Base-by-base conservation (phyloP, 176 grass and related monocot species). In the Phoenix roebelenii region DNA sequence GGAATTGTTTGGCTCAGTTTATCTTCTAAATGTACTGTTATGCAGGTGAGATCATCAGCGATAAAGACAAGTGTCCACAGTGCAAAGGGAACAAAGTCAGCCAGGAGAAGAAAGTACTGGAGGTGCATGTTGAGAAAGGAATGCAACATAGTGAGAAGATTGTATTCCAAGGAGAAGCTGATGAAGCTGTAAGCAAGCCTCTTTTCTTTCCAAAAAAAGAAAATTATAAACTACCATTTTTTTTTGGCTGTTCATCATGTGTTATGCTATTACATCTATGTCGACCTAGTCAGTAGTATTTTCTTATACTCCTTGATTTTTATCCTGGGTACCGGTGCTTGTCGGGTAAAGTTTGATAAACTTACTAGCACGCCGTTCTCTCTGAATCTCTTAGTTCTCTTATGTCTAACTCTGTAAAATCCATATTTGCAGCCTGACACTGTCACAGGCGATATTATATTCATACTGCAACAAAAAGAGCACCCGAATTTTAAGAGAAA, bases 61-160 rank as follows among this genome's bases (percentile, higher is more conserved):
- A 99, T 14, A 93, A 86, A 51, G 94, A 99, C 79, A 85, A 76
- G 68, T 99, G 94, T 60, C 49, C 64, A 67, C 75, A 79, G 22
- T 99, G 88, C 73, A 86, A 73, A 68, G 88, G 76, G 22, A 81
- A 28, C 57, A 99, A 99, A 74, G 71, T 99, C 22, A 16, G 30
- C 32, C 79, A 89, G 64, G 88, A 89, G 79, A 89, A 89, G 73
- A 98, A 93, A 71, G 88, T 93, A 10, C 65, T 99, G 51, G 88
- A 93, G 75, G 85, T 99, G 60, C 82, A 93, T 79, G 76, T 93
- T 14, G 88, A 99, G 76, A 93, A 99, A 76, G 94, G 94, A 80
- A 89, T 99, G 94, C 81, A 80, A 67, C 88, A 99, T 76, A 77
- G 77, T 15, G 88, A 99, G 71, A 99, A 89, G 74, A 93, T 93